phyloP scores from a whole-genome alignment of 768 basidiomycete genomes.

The Austroboletus eburneus region DNA sequence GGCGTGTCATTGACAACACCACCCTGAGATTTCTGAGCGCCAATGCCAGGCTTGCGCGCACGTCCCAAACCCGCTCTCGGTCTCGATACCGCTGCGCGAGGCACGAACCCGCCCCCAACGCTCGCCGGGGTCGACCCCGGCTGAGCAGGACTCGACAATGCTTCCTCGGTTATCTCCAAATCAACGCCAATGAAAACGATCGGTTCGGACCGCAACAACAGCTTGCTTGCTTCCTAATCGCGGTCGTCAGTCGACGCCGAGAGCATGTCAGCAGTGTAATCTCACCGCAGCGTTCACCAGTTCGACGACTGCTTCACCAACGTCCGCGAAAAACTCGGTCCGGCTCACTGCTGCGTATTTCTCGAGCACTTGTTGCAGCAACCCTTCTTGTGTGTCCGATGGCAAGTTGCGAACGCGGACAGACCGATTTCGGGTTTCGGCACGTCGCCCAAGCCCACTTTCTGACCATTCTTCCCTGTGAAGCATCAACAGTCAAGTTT shows the following conservation, averaged over 20 bases:
- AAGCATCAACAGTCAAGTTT: not conserved
- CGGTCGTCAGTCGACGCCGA: not conserved
- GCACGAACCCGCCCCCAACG: conserved; percentile 57
- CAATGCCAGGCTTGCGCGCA: conserved; percentile 37
- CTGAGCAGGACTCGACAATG: conserved; percentile 30
- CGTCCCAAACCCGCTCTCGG: conserved; percentile 71
- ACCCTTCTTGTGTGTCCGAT: conserved; percentile 76
- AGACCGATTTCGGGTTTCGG: conserved; percentile 63
- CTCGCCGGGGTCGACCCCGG: conserved; percentile 34
- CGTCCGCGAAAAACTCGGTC: conserved; percentile 66
- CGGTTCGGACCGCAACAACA: conserved; percentile 68
- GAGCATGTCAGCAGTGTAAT: not conserved
- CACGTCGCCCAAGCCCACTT: conserved; percentile 51
- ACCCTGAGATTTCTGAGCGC: conserved; percentile 12
- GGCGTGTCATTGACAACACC: conserved; percentile 9
- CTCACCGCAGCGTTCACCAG: conserved; percentile 63
- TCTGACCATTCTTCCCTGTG: conserved; percentile 43
- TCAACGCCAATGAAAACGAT: conserved; percentile 62
- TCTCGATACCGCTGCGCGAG: conserved; percentile 58
- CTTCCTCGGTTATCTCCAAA: conserved; percentile 59
- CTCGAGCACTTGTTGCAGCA: conserved; percentile 86
- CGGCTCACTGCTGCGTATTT: conserved; percentile 69
- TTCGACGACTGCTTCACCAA: conserved; percentile 60
- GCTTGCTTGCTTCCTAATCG: conserved; percentile 74
- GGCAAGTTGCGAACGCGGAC: conserved; percentile 77